Evolutionary conservation across 2,329 filamentous ascomycete species (phyloP), one percentile per base, ranked within the genome.

Genomic region (Fusarium sterilihyphosum): DNA sequence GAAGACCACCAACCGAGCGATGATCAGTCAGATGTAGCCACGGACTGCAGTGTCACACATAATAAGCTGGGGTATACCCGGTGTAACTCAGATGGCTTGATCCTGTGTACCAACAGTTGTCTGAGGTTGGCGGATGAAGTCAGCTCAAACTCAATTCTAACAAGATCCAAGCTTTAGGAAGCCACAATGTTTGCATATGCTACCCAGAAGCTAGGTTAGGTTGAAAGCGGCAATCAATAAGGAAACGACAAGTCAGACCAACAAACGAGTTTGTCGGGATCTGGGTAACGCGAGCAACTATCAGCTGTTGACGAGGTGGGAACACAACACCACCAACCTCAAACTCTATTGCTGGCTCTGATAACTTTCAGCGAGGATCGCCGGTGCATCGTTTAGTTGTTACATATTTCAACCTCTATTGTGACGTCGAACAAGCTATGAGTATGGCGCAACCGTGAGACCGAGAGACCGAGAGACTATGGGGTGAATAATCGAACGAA

Each of bases 321-420:
- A 60, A 40, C 52, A 37, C 35, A 58, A 58, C 40, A 65, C 65
- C 59, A 70, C 46, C 24, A 70, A 53, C 24, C 14, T 24, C 60
- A 66, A 70, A 70, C 66, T 56, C 41, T 59, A 70, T 66, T 38
- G 31, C 53, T 43, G 52, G 29, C 24, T 22, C 22, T 44, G 29
- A 43, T n/a, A 65, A 53, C 53, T 57, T 65, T 37, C 20, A 17
- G 11, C 26, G 44, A 44, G 40, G 58, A 56, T 53, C 47, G 54
- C 44, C 37, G 31, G 44, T 43, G 31, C 22, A 57, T 37, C 46
- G 43, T 50, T 54, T 43, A 57, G 43, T 18, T 47, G 33, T 47
- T 52, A 47, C 24, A 46, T 33, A 38, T 57, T 59, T 41, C 20
- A 35, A 65, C 40, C 43, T 40, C 33, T 47, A 61, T 46, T 18